phyloP scores from a whole-genome alignment of 2,329 filamentous ascomycete genomes.

The Epicoccum nigrum region DNA sequence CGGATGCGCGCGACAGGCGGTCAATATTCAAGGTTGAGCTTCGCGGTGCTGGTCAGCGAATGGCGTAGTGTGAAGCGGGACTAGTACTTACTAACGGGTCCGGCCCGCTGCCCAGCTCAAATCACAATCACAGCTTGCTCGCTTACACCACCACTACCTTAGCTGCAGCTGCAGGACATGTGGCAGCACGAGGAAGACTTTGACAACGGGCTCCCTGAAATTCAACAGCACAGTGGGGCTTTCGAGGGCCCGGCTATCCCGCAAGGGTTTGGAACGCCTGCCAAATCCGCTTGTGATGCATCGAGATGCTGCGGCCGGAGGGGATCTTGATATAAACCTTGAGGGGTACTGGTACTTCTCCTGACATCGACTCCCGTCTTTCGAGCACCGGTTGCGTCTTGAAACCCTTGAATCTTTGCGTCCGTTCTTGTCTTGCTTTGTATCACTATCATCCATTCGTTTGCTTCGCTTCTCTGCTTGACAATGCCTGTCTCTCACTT shows the following conservation, averaged over 20 bases:
- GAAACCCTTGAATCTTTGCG: constrained; percentile 15
- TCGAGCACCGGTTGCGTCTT: not conserved
- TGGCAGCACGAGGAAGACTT: constrained; percentile 45
- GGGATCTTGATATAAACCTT: constrained; percentile 43
- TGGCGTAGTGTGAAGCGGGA: constrained; percentile 39
- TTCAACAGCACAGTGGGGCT: constrained; percentile 45
- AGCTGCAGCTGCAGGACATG: constrained; percentile 50
- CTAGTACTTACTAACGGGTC: constrained; percentile 32
- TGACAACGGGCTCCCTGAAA: constrained; percentile 45
- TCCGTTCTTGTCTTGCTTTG: constrained; percentile 10
- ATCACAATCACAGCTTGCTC: constrained; percentile 34
- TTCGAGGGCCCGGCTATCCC: constrained; percentile 39
- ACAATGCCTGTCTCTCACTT: constrained; percentile 67
- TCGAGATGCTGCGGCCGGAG: constrained; percentile 31
- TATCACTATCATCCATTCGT: constrained; percentile 19
- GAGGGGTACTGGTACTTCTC: constrained; percentile 27
- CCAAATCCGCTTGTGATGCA: constrained; percentile 32
- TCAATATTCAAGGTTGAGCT: constrained; percentile 19
- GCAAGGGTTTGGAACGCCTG: constrained; percentile 41
- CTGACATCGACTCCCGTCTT: constrained; percentile 15
- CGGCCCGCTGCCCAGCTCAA: constrained; percentile 39
- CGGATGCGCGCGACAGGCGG: constrained; percentile 32
- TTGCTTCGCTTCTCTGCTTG: not conserved
- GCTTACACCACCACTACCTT: constrained; percentile 38
- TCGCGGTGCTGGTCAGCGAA: constrained; percentile 12